Conservation (phyloP, 257 asterid genomes). For the Solanum bulbocastanum region DNA sequence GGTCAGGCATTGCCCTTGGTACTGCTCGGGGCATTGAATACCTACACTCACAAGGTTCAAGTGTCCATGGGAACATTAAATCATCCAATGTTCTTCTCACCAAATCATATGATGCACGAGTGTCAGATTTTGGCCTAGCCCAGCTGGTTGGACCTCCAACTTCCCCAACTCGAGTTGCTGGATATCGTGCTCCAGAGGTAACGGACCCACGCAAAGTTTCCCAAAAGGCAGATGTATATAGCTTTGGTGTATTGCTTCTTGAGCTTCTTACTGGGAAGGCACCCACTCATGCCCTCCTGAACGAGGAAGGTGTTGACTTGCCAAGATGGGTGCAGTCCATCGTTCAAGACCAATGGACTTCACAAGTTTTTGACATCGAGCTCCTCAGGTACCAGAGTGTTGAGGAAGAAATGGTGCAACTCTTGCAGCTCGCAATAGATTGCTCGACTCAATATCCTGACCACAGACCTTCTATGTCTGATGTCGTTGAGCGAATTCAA, state of each 20-base stretch:
- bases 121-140: slow-evolving; percentile 36
- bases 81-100: slow-evolving; percentile 38
- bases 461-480: slow-evolving; percentile 22
- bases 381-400: slow-evolving; percentile 23
- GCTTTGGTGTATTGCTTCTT: slow-evolving; percentile 34
- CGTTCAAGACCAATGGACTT: slow-evolving; percentile 31
- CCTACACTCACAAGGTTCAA: slow-evolving; percentile 27
- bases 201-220: slow-evolving; percentile 26
- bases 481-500: slow-evolving; percentile 19
- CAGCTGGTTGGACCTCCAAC: slow-evolving; percentile 32
- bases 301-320: slow-evolving; percentile 38
- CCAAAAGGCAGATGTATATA: slow-evolving; percentile 39
- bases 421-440: slow-evolving; percentile 29
- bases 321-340: slow-evolving; percentile 43
- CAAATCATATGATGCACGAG: slow-evolving; percentile 19
- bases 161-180: slow-evolving; percentile 23
- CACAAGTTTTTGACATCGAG: slow-evolving; percentile 30
- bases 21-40: slow-evolving; percentile 34
- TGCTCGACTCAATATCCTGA: slow-evolving; percentile 33
- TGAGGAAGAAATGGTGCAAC: slow-evolving; percentile 33
- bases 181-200: slow-evolving; percentile 44
- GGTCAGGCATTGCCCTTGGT: slow-evolving; percentile 35
- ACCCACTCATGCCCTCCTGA: slow-evolving; percentile 28
- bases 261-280: slow-evolving; percentile 43
- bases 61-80: slow-evolving; percentile 31